Evolutionary conservation across 768 basidiomycete genomes (phyloP), one percentile per base, ranked within the genome.

Genomic region (Amanita brunnescens): DNA sequence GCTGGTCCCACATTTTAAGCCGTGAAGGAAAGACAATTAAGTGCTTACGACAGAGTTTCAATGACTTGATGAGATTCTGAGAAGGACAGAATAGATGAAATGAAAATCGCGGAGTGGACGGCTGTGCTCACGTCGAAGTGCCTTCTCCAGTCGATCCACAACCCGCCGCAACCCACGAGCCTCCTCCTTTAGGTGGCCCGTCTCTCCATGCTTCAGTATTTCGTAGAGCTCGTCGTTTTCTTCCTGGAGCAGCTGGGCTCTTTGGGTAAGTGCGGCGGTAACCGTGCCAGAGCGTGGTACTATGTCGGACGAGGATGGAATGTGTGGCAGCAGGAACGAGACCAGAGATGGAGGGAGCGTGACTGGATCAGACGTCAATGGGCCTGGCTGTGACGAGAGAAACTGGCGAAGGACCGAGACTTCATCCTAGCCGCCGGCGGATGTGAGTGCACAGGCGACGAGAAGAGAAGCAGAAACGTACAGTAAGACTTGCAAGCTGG

Each of bases 201-300:
- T 85, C 66, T 92, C 89, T 35, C 84, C 79, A 21, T 71, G 71
- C 63, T 80, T 85, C 50, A 92, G 67, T 8, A 91, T 67, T 44
- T 81, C 78, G 62, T 91, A 92, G 14, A 92, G 64, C 56, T 92
- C 90, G 57, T 92, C 88, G 54, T 92, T 92, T 65, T 92, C 90
- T 51, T 90, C 85, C 62, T 92, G 90, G 8, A 92, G 69, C 14
- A 83, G 65, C 43, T 79, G 79, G 23, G 79, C 77, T 42, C 87
- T 75, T 60, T 91, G 88, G 0, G 79, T 85, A 52, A 92, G 74
- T 0, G 89, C 89, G n/a, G 81, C 72, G 34, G 78, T 67, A 29
- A 87, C 83, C 1, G 84, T 85, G 55, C 73, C 77, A 9, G 71
- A 72, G 20, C 69, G 64, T 33, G 69, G 56, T 29, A 67, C 55